Conservation (phyloP, 129 eudicot species). For the Helichrysum umbraculigerum region DNA sequence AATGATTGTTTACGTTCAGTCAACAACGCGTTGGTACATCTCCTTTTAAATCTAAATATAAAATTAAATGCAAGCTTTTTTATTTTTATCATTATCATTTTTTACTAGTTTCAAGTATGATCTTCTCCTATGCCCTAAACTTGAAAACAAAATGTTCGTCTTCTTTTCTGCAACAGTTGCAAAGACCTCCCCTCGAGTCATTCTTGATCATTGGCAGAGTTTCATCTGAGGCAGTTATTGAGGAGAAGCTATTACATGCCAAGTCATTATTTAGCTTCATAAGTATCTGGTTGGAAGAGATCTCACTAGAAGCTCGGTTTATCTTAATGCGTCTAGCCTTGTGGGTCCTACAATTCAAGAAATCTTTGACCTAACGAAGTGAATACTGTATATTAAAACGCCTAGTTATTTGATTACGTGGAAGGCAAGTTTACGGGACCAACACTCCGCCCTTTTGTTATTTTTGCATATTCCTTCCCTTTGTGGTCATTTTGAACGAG, state of each 20-base stretch:
- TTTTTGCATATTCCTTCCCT: constrained; percentile 12
- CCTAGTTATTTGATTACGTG: neutral
- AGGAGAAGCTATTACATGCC: constrained; percentile 46
- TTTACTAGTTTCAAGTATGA: constrained; percentile 14
- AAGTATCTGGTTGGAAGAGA: constrained; percentile 59
- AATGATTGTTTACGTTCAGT: constrained; percentile 92
- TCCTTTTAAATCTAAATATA: constrained; percentile 1
- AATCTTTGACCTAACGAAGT: constrained; percentile 44
- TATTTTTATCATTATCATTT: neutral
- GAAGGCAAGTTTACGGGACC: neutral
- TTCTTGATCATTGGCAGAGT: constrained; percentile 88
- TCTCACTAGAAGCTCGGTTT: constrained; percentile 65
- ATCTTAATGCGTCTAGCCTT: constrained; percentile 63
- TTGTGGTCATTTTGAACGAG: constrained; percentile 5
- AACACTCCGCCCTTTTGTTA: neutral
- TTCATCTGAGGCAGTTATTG: constrained; percentile 81
- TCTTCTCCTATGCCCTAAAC: constrained; percentile 1
- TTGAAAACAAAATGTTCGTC: neutral
- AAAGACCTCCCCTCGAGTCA: constrained; percentile 70
- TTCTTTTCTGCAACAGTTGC: constrained; percentile 52
- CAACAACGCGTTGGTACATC: constrained; percentile 70
- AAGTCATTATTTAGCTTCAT: constrained; percentile 56
- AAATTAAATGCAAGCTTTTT: neutral
- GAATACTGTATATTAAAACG: neutral
- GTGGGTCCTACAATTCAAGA: constrained; percentile 64